Evolutionary conservation across 1,139 yeast species (phyloP), one percentile per base, ranked within the genome.

Genomic region (Magnusiomyces fungicola): DNA sequence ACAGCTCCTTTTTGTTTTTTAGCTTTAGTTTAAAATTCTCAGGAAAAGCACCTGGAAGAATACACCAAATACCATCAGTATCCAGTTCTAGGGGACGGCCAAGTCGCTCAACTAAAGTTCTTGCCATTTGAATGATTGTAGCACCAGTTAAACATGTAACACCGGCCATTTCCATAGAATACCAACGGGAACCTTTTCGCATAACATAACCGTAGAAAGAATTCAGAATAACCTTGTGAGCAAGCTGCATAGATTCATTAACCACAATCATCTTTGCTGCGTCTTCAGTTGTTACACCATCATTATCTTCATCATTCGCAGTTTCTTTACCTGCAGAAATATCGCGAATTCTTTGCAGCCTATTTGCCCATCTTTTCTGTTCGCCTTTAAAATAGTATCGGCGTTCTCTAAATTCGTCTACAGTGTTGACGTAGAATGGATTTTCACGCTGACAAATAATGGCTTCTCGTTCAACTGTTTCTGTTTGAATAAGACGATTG

Each of bases 11-110:
- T 3, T 97, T 98, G 61, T 83, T 82, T 56, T 80, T 78, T 56
- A 86, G 67, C 55, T 79, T 76, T 61, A 94, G 79, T 25, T 74
- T 73, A 64, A 75, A 89, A 58, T 89, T 86, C 61, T 92, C 98
- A 0, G 99, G 99, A 63, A 94, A 94, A 1, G 96, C 78, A 45
- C 79, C 76, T 1, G 99, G 98, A 46, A 94, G 71, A 57, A 90
- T 92, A 77, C 99, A 94, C 99, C 99, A 94, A 63, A 94, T 94
- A 73, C 99, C 99, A 74, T 94, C 99, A 0, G 99, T 94, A 67
- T 94, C 99, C 56, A 94, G 76, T 64, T 94, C 99, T 55, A 94
- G 72, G 0, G 98, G 98, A 57, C 98, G 76, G 2, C 99, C 99
- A 2, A 94, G 71, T 59, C 97, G 74, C 65, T 92, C 98, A n/a